Conservation (phyloP, 805 yeast species). For the Debaryomyces castellii region DNA sequence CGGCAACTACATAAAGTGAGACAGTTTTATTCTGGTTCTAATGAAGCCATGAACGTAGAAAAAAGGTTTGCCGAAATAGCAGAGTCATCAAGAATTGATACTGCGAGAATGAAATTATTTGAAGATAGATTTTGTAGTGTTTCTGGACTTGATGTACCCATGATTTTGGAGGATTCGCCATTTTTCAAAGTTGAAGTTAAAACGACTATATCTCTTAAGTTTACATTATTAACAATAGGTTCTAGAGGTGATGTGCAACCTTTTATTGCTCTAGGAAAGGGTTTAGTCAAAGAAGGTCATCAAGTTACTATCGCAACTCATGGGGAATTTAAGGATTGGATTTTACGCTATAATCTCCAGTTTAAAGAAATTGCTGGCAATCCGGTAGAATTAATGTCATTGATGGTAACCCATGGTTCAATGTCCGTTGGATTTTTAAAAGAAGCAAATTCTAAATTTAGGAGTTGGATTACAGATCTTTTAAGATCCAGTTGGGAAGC, state of each 20-base stretch:
- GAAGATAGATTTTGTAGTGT: constrained; percentile 64
- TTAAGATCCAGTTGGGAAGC: constrained; percentile 80
- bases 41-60: not conserved
- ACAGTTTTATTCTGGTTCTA: constrained; percentile 3
- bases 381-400: constrained; percentile 86
- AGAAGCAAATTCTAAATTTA: constrained; percentile 79
- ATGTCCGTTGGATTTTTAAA: constrained; percentile 78
- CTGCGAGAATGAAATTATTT: constrained; percentile 62
- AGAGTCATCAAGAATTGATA: constrained; percentile 36
- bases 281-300: constrained; percentile 79
- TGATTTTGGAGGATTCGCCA: constrained; percentile 67
- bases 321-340: constrained; percentile 75
- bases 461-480: constrained; percentile 79
- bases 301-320: constrained; percentile 84
- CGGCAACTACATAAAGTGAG: constrained; percentile 46
- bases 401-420: constrained; percentile 90
- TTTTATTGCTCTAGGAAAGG: constrained; percentile 84
- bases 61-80: not conserved
- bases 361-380: constrained; percentile 85
- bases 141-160: constrained; percentile 65
- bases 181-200: constrained; percentile 47
- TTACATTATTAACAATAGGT: constrained; percentile 83
- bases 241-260: constrained; percentile 98
- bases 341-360: constrained; percentile 60
- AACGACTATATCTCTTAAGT: constrained; percentile 54